Base-by-base conservation (phyloP, 2,329 filamentous ascomycete species). In the Aspergillus niger region DNA sequence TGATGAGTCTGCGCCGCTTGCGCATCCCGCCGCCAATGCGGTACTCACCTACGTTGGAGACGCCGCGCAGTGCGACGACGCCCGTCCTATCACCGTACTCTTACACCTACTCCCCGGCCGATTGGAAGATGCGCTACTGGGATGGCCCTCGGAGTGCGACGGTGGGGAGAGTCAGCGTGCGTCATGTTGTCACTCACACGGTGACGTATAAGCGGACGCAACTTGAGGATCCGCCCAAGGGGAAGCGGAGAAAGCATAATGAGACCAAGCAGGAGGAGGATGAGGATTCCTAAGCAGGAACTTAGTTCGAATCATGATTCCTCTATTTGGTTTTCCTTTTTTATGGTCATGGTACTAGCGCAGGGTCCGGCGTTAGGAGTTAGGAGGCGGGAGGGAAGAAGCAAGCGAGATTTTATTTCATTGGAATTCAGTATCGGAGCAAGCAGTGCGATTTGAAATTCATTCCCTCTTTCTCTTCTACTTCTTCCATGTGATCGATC, bases 181-280 rank as follows among this genome's bases (percentile, higher is more conserved):
- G 91, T 57, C 92, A 97, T 76, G 92, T 97, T 4, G 91, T 97
- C 56, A 97, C 93, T n/a, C 86, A 92, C 68, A 97, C 92, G 15
- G 91, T 97, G 61, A 97, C 91, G 43, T 97, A 96, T 77, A 96
- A 91, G 70, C 79, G 82, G 56, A 74, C 90, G 73, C 83, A 72
- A 63, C 91, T 98, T 80, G 91, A 92, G 66, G 91, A 93, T 24
- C 92, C 93, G 39, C 94, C 92, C 7, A 93, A 93, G 76, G 93
- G 93, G 65, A 98, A 97, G 85, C 87, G 92, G 80, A 89, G 93
- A 80, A 96, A 91, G 82, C 60, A 65, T 17, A 60, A 60, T 38
- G 59, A 64, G 10, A 52, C 57, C 17, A 57, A 41, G 43, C 38
- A 60, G 4, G 59, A 60, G 13, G 30, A 54, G 8, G 44, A 26